Evolutionary conservation across 768 basidiomycete genomes (phyloP).

Genomic region (Xanthoconium stramineum): DNA sequence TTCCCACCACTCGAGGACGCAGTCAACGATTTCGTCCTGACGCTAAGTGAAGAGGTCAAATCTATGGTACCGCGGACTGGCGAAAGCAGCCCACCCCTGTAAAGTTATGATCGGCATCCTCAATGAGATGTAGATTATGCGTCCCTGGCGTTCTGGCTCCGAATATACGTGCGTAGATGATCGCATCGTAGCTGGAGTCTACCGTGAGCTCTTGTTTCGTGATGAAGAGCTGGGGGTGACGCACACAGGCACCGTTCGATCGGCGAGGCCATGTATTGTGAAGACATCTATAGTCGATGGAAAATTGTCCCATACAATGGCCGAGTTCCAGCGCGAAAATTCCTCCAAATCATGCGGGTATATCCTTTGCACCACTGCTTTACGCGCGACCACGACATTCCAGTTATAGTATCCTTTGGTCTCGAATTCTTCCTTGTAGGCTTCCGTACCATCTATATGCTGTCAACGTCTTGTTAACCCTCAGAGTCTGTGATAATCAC

Average conservation of each 20-base stretch:
- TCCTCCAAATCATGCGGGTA: conserved; percentile 56
- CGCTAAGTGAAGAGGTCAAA: conserved; percentile 33
- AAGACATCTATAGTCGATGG: conserved; percentile 64
- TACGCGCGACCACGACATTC: conserved; percentile 64
- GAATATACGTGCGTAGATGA: conserved; percentile 64
- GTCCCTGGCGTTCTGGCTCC: conserved; percentile 60
- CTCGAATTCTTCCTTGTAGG: conserved; percentile 50
- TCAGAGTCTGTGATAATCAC: conserved; percentile 9
- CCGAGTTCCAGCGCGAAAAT: conserved; percentile 65
- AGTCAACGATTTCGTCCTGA: conserved; percentile 64
- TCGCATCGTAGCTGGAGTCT: conserved; percentile 57
- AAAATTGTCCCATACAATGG: conserved; percentile 65
- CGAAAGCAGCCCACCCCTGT: conserved; percentile 42
- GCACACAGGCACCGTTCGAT: conserved; percentile 67
- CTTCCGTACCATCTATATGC: conserved; percentile 17
- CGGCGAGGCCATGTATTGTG: conserved; percentile 72
- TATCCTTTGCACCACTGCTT: conserved; percentile 49
- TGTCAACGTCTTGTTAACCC: background rate
- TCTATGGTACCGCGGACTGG: background rate
- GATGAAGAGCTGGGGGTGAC: conserved; percentile 23
- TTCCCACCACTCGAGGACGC: conserved; percentile 68
- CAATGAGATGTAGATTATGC: conserved; percentile 65
- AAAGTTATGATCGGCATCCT: conserved; percentile 79
- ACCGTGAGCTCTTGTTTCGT: background rate
- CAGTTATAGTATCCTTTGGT: conserved; percentile 60